These are phyloP conservation scores for Russula dissimulans DNA, from an alignment of 768 basidiomycete species.

Conservation along the genomic window DNA sequence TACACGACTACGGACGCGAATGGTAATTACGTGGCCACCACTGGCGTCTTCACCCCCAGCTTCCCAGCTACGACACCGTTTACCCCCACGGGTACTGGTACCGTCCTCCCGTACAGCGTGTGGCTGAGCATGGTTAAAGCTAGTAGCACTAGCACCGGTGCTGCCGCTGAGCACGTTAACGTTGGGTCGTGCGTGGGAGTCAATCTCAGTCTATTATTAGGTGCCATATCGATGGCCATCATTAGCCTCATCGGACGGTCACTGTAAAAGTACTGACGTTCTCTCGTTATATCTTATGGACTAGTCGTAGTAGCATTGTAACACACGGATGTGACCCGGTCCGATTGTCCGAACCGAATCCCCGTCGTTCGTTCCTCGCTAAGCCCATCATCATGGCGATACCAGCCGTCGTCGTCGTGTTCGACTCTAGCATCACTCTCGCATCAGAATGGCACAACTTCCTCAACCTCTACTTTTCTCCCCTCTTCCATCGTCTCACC, in stretches of 20 bases:
- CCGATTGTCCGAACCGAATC: too few species aligned
- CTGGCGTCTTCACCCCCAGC: constrained; percentile 29
- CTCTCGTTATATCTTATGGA: background rate
- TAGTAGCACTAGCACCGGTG: constrained; percentile 21
- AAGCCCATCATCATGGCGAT: background rate
- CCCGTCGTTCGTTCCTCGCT: too few species aligned
- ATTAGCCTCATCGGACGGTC: background rate
- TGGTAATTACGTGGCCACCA: constrained; percentile 21
- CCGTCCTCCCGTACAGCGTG: constrained; percentile 27
- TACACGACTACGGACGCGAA: constrained; percentile 31
- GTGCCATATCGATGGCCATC: background rate
- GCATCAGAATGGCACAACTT: constrained; percentile 17
- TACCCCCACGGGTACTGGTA: constrained; percentile 22
- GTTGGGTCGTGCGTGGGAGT: background rate
- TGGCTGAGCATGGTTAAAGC: constrained; percentile 24
- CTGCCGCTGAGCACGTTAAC: background rate
- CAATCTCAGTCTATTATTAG: background rate
- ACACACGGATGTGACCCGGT: too few species aligned
- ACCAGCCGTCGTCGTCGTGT: constrained; percentile 13
- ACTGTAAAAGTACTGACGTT: background rate
- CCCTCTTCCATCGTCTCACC: constrained; percentile 13
- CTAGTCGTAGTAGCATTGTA: background rate
- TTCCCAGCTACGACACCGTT: constrained; percentile 23
- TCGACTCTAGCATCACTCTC: constrained; percentile 19
- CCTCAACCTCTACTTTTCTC: constrained; percentile 6